phyloP scores from a whole-genome alignment of 768 basidiomycete species.

The Tulasnella sp. region DNA sequence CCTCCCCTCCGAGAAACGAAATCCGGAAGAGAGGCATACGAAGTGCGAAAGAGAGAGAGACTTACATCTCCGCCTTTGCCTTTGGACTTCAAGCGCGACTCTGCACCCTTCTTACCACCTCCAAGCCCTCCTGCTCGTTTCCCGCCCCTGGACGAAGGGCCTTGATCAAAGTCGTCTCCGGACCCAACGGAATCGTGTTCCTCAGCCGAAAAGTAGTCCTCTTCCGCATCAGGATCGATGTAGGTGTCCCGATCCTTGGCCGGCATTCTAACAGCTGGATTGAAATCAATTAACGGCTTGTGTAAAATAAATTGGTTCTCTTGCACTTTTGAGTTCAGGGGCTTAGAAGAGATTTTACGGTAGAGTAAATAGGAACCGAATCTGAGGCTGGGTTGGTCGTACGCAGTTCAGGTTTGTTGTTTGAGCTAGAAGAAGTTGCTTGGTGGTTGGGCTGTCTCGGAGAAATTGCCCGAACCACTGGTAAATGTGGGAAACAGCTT shows the following conservation, averaged over 20 bases:
- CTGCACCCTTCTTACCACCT: background rate
- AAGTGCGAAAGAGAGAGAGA: background rate
- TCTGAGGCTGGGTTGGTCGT: background rate
- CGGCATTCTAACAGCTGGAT: background rate
- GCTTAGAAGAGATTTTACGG: background rate
- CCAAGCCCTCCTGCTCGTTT: background rate
- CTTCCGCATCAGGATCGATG: constrained; percentile 27
- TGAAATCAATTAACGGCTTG: background rate
- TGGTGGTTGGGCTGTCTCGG: background rate
- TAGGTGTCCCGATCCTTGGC: background rate
- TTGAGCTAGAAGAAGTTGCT: background rate
- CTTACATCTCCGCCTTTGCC: constrained; percentile 48
- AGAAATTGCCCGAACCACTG: background rate
- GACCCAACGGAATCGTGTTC: constrained; percentile 71
- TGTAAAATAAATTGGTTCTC: too few species aligned
- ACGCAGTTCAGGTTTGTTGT: background rate
- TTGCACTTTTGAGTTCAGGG: too few species aligned
- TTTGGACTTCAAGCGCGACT: constrained; percentile 45
- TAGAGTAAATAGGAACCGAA: background rate
- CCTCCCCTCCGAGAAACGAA: background rate
- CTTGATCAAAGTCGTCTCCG: constrained; percentile 43
- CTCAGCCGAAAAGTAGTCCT: constrained; percentile 25
- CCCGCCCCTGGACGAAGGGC: constrained; percentile 18
- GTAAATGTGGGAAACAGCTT: background rate
- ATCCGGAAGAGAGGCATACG: background rate